Evolutionary conservation across 2,329 filamentous ascomycete genomes (phyloP).

Genomic region (Diplodia sapinea): DNA sequence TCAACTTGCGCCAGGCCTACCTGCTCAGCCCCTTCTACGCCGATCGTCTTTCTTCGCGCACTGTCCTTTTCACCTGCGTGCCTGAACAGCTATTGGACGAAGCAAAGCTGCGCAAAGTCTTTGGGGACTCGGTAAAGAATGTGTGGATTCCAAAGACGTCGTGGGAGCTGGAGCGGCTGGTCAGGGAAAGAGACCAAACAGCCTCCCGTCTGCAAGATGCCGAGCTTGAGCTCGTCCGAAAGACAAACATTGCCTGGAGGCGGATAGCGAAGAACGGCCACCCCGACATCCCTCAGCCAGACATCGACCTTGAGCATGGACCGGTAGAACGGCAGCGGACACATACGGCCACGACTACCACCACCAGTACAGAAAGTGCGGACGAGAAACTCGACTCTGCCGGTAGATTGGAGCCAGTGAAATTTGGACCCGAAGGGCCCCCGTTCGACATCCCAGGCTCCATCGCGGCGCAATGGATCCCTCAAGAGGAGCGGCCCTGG

Average conservation of each 20-base stretch:
- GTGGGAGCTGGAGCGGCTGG: conserved; percentile 21
- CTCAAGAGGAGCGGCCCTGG: conserved; percentile 5
- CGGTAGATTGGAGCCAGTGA: neutral
- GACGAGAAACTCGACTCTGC: neutral
- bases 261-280: conserved; percentile 9
- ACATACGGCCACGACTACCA: neutral
- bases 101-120: conserved; percentile 26
- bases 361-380: neutral
- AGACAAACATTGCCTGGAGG: conserved; percentile 7
- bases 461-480: conserved; percentile 25
- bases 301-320: conserved; percentile 13
- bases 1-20: conserved; percentile 92
- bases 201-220: conserved; percentile 24
- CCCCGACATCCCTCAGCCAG: neutral
- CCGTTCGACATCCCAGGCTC: conserved; percentile 22
- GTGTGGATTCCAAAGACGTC: conserved; percentile 24
- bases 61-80: conserved; percentile 70
- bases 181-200: conserved; percentile 20
- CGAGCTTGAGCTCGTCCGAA: conserved; percentile 7
- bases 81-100: conserved; percentile 20
- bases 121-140: conserved; percentile 15
- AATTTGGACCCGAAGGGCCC: neutral
- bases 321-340: neutral
- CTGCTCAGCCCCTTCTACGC: conserved; percentile 83
- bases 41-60: conserved; percentile 84